Evolutionary conservation across 2,329 filamentous ascomycete genomes (phyloP), one percentile per base, ranked within the genome.

Genomic region (Hysterium pulicare): DNA sequence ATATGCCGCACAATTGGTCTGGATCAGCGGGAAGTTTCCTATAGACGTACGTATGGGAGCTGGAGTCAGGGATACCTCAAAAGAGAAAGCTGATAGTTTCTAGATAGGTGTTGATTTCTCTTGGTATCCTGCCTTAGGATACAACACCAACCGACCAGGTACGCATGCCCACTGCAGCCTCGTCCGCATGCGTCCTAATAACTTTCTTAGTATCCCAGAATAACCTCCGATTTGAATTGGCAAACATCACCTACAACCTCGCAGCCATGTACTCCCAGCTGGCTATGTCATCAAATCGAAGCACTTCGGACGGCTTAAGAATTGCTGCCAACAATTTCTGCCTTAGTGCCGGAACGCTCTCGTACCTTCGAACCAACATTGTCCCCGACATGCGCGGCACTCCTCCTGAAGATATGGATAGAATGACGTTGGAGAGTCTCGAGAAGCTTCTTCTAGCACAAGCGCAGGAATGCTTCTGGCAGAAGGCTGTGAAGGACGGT

Each of bases 401-500:
- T 11, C 88, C 90, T 0, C 90, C 93, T 1, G 93, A 97, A 62
- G 93, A 98, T 62, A 95, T 98, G 90, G 93, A 98, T 57, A 78
- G 82, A 38, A 79, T 87, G 58, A 96, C 90, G 0, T 74, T 98
- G 36, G 86, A 91, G 56, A 88, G 87, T 40, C 71, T 97, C 34
- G 81, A 87, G 54, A 81, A 91, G 63, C 76, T 98, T 22, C 82
- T 95, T 64, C 77, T 98, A 8, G 91, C 90, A 1, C 90, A 98
- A 64, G 90, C 86, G 21, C 93, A 98, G 62, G 93, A 98, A 70
- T 97, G 90, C 63, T 97, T 93, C 68, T 98, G 93, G 93, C 86
- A 93, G 55, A 97, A 95, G 64, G 91, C 93, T 1, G 90, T 95
- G 45, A 90, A 94, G 72, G 91, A 96, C 62, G 83, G 84, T 19